Percentiles rank a stretch among this genome's conserved stretches.
Evolutionary conservation across 345 rosid species (phyloP).

Genomic region (Salix exigua): DNA sequence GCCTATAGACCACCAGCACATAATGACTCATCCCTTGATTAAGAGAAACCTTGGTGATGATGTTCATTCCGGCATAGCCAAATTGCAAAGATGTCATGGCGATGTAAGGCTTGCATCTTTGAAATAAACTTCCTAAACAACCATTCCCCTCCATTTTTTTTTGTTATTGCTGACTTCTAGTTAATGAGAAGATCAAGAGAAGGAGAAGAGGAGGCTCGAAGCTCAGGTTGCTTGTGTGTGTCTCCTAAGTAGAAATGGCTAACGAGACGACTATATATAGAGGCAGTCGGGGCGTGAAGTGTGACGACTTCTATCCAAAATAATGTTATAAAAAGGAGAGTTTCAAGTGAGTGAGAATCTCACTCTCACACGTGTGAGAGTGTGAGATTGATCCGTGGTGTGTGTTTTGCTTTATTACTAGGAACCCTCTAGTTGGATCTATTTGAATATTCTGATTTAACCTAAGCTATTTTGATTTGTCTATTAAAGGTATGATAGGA

Average conservation of each 20-base stretch:
- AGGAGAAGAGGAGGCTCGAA: not conserved
- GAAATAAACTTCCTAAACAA: not conserved
- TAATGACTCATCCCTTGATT: constrained; percentile 27
- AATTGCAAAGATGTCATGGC: constrained; percentile 25
- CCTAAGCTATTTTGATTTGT: not conserved
- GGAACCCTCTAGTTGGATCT: not conserved
- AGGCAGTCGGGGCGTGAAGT: not conserved
- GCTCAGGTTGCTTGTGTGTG: constrained; percentile 14
- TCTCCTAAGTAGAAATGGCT: constrained; percentile 16
- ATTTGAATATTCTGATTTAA: constrained; percentile 7
- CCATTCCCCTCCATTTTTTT: constrained; percentile 8
- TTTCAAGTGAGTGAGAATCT: constrained; percentile 3
- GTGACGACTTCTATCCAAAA: constrained; percentile 1
- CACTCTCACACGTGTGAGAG: not conserved
- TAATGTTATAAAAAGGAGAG: not conserved
- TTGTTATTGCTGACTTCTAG: not conserved
- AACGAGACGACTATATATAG: constrained; percentile 12
- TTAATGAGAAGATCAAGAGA: not conserved
- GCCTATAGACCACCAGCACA: constrained; percentile 24
- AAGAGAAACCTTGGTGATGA: constrained; percentile 26
- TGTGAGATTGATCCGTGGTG: no score
- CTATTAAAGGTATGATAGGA: rapidly evolving
- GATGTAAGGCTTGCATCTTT: constrained; percentile 20
- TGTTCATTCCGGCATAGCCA: constrained; percentile 29
- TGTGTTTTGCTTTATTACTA: not conserved